Evolutionary conservation across 805 yeast species (phyloP), one percentile per base, ranked within the genome.

Genomic region (Dipodascus albidus): DNA sequence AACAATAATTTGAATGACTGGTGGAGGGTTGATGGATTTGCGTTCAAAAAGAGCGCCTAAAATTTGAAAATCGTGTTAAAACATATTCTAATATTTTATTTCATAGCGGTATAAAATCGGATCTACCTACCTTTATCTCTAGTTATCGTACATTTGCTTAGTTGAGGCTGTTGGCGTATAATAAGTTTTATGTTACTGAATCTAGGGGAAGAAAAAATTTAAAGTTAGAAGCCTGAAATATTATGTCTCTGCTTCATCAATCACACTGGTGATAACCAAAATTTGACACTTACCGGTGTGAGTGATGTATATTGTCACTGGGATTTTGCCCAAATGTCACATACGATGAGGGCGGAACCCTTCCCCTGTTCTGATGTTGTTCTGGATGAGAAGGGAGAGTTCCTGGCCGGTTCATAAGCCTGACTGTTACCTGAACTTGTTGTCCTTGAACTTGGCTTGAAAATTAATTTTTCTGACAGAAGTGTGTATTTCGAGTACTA

Each of bases 61-160:
- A 47, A 21, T 11, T 27, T 6, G 11, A 27, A 27, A 27, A 6
- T 27, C 11, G 11, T 27, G 11, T 6, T 11, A 27, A 27, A 27
- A 27, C 33, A 27, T 11, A 11, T 27, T 27, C 6, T 6, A 27
- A 27, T n/a, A 27, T 27, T 27, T 27, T 6, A 27, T 27, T 11
- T 27, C 33, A 27, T 27, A 27, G 33, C 33, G 33, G 11, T 6
- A 27, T 27, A 41, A 8, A 6, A 9, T 4, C 47, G 47, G 8
- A n/a, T n/a, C 23, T 23, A 47, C 31, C 31, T n/a, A 47, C 49
- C 49, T 47, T 47, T 47, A 27, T 47, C 49, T n/a, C 49, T 21
- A 47, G 49, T 22, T 14, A 21, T 47, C 19, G 49, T 22, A 22
- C 49, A 47, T 47, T 23, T 47, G 27, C 49, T 22, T 9, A 21